Conservation (phyloP, 805 yeast species). For the Yamadazyma scolyti region DNA sequence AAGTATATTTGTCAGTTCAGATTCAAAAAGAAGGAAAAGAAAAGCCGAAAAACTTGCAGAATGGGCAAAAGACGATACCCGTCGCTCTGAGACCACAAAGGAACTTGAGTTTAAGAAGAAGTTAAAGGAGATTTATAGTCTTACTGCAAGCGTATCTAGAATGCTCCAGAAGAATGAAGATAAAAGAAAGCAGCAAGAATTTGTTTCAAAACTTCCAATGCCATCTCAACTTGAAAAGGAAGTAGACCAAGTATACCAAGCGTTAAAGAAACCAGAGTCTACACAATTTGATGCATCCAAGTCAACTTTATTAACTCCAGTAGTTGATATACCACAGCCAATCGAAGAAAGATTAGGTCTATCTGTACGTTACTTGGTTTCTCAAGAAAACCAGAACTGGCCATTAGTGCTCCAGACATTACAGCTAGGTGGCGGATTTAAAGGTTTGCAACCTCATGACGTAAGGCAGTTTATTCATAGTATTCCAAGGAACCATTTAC, state of each 20-base stretch:
- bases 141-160: conserved; percentile 27
- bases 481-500: conserved; percentile 40
- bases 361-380: conserved; percentile 35
- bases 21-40: neutral
- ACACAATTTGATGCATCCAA: conserved; percentile 7
- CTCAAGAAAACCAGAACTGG: conserved; percentile 45
- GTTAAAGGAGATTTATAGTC: conserved; percentile 21
- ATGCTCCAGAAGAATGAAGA: conserved; percentile 17
- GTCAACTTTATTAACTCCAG: conserved; percentile 14
- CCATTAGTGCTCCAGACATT: conserved; percentile 39
- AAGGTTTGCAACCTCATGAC: conserved; percentile 26
- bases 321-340: conserved; percentile 30
- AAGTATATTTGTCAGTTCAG: conserved; percentile 2
- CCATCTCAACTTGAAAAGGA: conserved; percentile 15
- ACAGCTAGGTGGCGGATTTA: conserved; percentile 31
- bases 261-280: conserved; percentile 4
- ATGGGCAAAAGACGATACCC: conserved; percentile 22
- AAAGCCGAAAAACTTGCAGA: conserved; percentile 1
- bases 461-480: conserved; percentile 30
- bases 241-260: conserved; percentile 12
- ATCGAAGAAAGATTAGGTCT: conserved; percentile 37
- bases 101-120: conserved; percentile 20
- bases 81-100: conserved; percentile 15
- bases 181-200: conserved; percentile 15
- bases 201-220: conserved; percentile 12